These are phyloP conservation scores for Phytophthora cajani DNA, from an alignment of 352 stramenopile genomes.

Conservation along the genomic window DNA sequence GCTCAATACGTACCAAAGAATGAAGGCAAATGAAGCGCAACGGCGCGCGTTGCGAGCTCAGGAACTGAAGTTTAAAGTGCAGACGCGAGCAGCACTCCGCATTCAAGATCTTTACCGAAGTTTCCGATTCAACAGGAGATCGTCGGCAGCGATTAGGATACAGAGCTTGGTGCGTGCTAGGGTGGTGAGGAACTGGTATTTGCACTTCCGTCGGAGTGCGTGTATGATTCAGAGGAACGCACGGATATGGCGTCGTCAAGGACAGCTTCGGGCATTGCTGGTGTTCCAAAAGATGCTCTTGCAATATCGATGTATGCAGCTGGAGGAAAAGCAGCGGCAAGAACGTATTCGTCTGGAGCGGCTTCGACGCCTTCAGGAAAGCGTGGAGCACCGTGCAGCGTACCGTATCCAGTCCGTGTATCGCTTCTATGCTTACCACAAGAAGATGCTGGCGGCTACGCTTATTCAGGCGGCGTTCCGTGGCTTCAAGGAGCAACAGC, in stretches of 20 bases:
- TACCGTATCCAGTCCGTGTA: conserved; percentile 40
- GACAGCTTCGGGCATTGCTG: conserved; percentile 40
- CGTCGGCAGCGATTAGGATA: conserved; percentile 40
- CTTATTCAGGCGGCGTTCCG: conserved; percentile 40
- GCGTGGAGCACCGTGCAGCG: conserved; percentile 39
- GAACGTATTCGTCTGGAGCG: conserved; percentile 34
- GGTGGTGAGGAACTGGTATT: conserved; percentile 26
- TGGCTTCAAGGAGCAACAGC: conserved; percentile 25
- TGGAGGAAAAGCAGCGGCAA: conserved; percentile 33
- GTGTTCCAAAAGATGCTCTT: conserved; percentile 42
- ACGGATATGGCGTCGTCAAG: conserved; percentile 46
- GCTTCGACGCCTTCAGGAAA: conserved; percentile 32
- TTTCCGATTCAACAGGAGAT: conserved; percentile 30
- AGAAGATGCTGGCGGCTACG: conserved; percentile 28
- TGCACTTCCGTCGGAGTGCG: conserved; percentile 15
- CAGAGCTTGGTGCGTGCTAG: conserved; percentile 36
- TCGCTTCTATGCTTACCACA: conserved; percentile 33
- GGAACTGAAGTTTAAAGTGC: conserved; percentile 27
- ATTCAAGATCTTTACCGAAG: conserved; percentile 29
- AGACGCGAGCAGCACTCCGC: conserved; percentile 22
- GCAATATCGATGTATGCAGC: conserved; percentile 39
- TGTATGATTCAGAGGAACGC: conserved; percentile 47
- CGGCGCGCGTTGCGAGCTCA: conserved; percentile 18
- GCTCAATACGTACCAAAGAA: conserved; percentile 44
- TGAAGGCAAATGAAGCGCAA: conserved; percentile 35